Evolutionary conservation across 768 basidiomycete genomes (phyloP).

Genomic region (Cystobasidium tubakii): DNA sequence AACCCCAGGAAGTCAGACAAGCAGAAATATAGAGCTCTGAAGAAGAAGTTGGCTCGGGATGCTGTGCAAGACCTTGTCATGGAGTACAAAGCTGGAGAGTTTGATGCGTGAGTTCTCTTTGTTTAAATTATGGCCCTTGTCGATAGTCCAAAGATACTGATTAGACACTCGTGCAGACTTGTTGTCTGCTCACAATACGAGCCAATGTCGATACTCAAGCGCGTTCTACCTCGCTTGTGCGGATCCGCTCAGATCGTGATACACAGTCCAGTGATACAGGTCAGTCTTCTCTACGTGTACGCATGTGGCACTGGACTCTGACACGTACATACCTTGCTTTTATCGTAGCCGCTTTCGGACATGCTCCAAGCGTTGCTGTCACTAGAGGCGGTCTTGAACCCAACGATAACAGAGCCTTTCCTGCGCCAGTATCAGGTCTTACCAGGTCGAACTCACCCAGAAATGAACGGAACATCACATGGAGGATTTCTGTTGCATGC

Average conservation of each 20-base stretch:
- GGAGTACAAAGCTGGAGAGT: conserved; percentile 78
- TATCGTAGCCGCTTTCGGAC: not conserved
- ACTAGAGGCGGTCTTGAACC: conserved; percentile 53
- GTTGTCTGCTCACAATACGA: conserved; percentile 30
- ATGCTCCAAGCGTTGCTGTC: conserved; percentile 11
- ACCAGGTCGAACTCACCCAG: conserved; percentile 93
- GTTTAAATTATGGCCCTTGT: too few relatives aligned
- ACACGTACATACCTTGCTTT: not conserved
- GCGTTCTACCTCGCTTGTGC: conserved; percentile 1
- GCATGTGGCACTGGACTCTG: not conserved
- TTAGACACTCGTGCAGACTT: not conserved
- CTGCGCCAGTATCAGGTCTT: conserved; percentile 84
- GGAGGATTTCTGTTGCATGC: conserved; percentile 81
- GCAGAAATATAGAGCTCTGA: conserved; percentile 56
- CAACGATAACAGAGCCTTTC: conserved; percentile 72
- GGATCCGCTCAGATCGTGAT: conserved; percentile 32
- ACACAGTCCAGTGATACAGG: conserved; percentile 19
- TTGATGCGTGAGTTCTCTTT: conserved; percentile 67
- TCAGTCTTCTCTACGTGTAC: not conserved
- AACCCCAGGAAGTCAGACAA: conserved; percentile 11
- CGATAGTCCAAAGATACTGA: not conserved
- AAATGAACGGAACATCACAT: conserved; percentile 80
- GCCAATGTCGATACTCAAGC: conserved; percentile 27
- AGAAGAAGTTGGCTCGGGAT: conserved; percentile 68
- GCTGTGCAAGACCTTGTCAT: conserved; percentile 61